phyloP scores from a whole-genome alignment of 2,329 filamentous ascomycete genomes.

The Pestalotiopsis sp. region DNA sequence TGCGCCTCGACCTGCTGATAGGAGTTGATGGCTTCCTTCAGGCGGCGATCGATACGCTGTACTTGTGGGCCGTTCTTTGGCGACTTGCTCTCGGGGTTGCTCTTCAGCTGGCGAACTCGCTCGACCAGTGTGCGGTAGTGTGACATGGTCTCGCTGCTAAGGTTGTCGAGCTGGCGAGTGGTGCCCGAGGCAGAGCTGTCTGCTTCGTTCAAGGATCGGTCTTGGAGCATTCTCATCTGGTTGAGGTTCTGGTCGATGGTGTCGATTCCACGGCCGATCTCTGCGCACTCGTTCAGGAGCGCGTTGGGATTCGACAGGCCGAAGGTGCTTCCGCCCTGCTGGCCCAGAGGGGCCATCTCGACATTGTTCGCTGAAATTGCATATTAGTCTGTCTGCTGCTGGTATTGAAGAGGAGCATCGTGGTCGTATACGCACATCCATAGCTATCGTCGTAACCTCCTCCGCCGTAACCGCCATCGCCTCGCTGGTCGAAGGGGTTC shows the following conservation, averaged over 20 bases:
- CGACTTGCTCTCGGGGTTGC: conserved; percentile 73
- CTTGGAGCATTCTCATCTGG: conserved; percentile 72
- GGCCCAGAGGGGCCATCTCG: conserved; percentile 71
- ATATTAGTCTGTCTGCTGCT: conserved; percentile 11
- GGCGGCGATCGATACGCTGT: conserved; percentile 74
- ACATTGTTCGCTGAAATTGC: conserved; percentile 51
- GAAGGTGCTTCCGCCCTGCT: conserved; percentile 48
- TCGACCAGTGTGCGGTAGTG: conserved; percentile 79
- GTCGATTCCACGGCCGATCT: conserved; percentile 78
- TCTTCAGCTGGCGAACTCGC: conserved; percentile 82
- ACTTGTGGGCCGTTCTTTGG: conserved; percentile 80
- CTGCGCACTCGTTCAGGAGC: conserved; percentile 82
- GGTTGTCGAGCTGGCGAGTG: conserved; percentile 70
- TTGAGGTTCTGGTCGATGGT: conserved; percentile 73
- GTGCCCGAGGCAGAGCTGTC: conserved; percentile 70
- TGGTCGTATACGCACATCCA: conserved; percentile 41
- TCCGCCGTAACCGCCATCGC: conserved; percentile 33
- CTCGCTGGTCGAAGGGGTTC: conserved; percentile 64
- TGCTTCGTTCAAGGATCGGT: conserved; percentile 72
- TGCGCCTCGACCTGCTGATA: conserved; percentile 82
- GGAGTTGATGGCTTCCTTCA: conserved; percentile 79
- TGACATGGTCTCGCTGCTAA: conserved; percentile 80
- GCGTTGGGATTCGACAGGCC: conserved; percentile 66
- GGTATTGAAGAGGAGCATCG: background rate
- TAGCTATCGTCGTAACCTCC: conserved; percentile 30